phyloP scores from a whole-genome alignment of 2,329 filamentous ascomycete genomes.

The Tolypocladium album region DNA sequence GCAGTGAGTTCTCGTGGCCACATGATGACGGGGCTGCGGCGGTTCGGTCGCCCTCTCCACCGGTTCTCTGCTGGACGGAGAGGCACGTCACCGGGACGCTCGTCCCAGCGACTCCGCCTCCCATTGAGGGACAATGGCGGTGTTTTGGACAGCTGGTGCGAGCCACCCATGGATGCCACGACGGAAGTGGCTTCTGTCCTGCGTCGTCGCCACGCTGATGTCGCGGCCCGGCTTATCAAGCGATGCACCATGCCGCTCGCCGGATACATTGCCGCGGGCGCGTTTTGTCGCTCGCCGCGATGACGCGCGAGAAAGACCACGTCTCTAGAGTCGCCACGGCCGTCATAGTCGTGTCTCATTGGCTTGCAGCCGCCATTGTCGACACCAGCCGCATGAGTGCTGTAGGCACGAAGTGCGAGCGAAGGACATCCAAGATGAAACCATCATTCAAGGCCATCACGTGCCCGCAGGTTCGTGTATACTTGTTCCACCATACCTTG shows the following conservation, averaged over 20 bases:
- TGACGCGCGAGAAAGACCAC: not conserved
- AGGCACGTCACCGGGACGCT: not conserved
- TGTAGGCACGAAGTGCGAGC: not conserved
- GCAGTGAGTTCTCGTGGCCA: not conserved
- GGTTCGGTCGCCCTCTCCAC: not conserved
- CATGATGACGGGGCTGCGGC: not conserved
- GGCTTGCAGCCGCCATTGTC: constrained; percentile 1
- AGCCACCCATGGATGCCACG: not conserved
- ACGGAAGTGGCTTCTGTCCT: not conserved
- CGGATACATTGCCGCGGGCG: not conserved
- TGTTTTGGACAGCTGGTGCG: not conserved
- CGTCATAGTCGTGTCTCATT: not conserved
- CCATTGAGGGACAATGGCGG: not conserved
- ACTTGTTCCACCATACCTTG: too few relatives aligned
- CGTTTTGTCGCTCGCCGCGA: not conserved
- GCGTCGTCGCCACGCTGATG: not conserved
- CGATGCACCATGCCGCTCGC: not conserved
- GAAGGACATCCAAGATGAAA: not conserved
- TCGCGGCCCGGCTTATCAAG: not conserved
- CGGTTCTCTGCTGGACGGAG: not conserved
- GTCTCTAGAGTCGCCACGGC: not conserved
- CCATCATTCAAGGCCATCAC: not conserved
- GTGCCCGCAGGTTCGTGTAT: too few relatives aligned
- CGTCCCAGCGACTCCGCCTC: not conserved
- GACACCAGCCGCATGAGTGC: not conserved